Evolutionary conservation across 495 filamentous ascomycete species (phyloP).

Genomic region (Hypoxylon fuscum): DNA sequence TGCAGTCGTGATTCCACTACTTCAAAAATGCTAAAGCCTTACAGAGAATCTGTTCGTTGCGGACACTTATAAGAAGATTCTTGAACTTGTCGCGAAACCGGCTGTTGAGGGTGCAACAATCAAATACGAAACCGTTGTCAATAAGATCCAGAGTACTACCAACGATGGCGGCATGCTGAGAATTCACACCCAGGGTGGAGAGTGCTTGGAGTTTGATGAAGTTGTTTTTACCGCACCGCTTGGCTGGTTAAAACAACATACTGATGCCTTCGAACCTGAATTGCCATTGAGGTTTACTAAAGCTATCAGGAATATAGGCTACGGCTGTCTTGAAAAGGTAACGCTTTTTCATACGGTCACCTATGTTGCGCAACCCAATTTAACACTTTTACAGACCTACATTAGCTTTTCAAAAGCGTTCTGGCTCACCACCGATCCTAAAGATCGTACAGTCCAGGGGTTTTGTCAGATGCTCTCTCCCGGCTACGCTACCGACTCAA

Average conservation of each 20-base stretch:
- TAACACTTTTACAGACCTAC: slow-evolving; percentile 67
- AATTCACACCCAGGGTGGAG: slow-evolving; percentile 64
- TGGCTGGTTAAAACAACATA: slow-evolving; percentile 86
- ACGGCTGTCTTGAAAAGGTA: slow-evolving; percentile 89
- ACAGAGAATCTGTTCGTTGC: slow-evolving; percentile 89
- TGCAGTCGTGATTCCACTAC: background rate
- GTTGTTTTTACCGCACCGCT: slow-evolving; percentile 86
- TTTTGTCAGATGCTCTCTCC: slow-evolving; percentile 80
- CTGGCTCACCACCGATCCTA: slow-evolving; percentile 49
- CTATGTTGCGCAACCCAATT: background rate
- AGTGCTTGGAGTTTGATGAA: slow-evolving; percentile 74
- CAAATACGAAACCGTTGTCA: slow-evolving; percentile 56
- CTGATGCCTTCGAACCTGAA: slow-evolving; percentile 71
- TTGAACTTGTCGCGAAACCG: slow-evolving; percentile 71
- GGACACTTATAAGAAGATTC: slow-evolving; percentile 82
- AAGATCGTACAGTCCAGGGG: slow-evolving; percentile 50
- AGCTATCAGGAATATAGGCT: slow-evolving; percentile 82
- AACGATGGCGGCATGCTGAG: slow-evolving; percentile 52
- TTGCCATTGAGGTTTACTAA: slow-evolving; percentile 71
- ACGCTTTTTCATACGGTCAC: slow-evolving; percentile 4
- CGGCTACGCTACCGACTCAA: slow-evolving; percentile 64
- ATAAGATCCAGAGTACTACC: slow-evolving; percentile 58
- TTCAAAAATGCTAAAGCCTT: slow-evolving; percentile 5
- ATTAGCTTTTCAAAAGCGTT: slow-evolving; percentile 81
- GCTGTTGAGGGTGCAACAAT: slow-evolving; percentile 71